A percentile compares a stretch with the other conserved stretches of the same genome.
Evolutionary conservation across 1,284 basidiomycete species (phyloP).

Genomic region (Malassezia dermatis): DNA sequence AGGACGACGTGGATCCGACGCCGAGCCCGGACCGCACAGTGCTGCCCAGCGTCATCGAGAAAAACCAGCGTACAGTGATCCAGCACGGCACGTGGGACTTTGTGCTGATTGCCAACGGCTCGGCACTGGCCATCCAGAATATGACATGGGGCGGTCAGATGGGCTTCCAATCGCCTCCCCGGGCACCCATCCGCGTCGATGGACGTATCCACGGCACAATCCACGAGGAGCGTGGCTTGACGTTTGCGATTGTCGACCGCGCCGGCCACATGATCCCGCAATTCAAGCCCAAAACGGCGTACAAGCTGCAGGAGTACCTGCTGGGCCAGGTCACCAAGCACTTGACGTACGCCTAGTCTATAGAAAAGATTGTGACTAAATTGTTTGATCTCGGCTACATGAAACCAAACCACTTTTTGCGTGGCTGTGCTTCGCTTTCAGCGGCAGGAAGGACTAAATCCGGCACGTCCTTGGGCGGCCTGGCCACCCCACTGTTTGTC

Average conservation of each 20-base stretch:
- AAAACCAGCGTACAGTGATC: constrained; percentile 27
- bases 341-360: not conserved
- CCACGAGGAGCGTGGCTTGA: constrained; percentile 9
- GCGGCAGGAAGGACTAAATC: not conserved
- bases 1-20: not conserved
- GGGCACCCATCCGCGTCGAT: not conserved
- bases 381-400: not conserved
- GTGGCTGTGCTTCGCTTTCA: not conserved
- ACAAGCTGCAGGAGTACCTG: constrained; percentile 33
- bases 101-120: constrained; percentile 33
- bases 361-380: not conserved
- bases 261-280: constrained; percentile 39
- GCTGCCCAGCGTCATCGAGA: constrained; percentile 29
- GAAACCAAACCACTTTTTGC: constrained; percentile 4
- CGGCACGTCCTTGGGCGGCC: not conserved
- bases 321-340: constrained; percentile 20
- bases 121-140: constrained; percentile 36
- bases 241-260: constrained; percentile 3
- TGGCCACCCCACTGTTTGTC: not conserved
- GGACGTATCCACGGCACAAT: constrained; percentile 1
- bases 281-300: constrained; percentile 31
- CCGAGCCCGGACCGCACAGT: constrained; percentile 18
- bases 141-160: constrained; percentile 40
- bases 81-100: constrained; percentile 37
- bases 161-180: constrained; percentile 29